Evolutionary conservation across 1,139 yeast species (phyloP), one percentile per base, ranked within the genome.

Genomic region (Hemisphaericaspora xylanilytica): DNA sequence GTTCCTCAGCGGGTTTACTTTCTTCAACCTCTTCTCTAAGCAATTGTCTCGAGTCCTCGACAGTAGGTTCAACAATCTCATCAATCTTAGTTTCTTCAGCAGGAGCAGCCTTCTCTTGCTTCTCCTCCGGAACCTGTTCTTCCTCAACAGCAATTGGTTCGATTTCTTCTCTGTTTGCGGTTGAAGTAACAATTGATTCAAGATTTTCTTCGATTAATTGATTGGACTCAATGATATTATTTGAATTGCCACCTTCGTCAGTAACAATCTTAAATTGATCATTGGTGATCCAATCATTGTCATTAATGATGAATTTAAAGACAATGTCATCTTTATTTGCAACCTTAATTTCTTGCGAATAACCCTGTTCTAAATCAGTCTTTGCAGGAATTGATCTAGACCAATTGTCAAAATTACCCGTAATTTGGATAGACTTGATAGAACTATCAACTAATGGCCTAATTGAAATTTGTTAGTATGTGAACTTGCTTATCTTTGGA

Each of bases 361-460:
- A 31, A 15, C 33, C 33, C 10, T 38, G 12, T 40, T 51, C 46
- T 36, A 47, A 38, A 5, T 40, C 43, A 7, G 51, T 47, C 34
- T 49, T 52, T 26, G 40, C 36, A 9, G 49, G 51, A 27, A 46
- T 50, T 9, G 55, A 48, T 40, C 57, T 51, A 13, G 62, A 46
- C 76, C 77, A 71, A 38, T 63, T 48, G 43, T 70, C 74, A 47
- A 70, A 71, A 41, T 55, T 62, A 4, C 77, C 77, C 3, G 76
- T 70, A 25, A 70, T 63, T 33, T 61, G 61, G 24, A 70, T 63
- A 5, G 63, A 53, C 12, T 49, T 40, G 34, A 49, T 47, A n/a
- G 42, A 46, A 34, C 41, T 49, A 35, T 39, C 36, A 32, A 33
- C 37, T 3, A 38, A 30, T 16, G 49, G 48, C 48, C 48, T 43